Evolutionary conservation across 202 grass and related monocot species (phyloP), one percentile per base, ranked within the genome.

Genomic region (Digitaria exilis): DNA sequence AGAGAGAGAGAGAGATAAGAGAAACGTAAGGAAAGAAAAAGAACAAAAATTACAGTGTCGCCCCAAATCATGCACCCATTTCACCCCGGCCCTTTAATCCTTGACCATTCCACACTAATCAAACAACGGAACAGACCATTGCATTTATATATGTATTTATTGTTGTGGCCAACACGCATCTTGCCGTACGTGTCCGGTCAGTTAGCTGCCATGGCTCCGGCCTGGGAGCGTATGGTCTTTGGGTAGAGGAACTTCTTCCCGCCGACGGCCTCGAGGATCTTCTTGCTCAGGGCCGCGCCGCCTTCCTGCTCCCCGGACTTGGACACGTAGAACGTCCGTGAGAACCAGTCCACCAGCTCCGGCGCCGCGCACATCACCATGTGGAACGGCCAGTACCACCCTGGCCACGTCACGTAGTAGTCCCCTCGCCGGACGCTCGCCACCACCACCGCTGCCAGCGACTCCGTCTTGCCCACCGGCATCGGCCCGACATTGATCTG

Each of bases 351-450:
- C 15, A 95, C 37, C 1, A 88, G 71, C 89, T 95, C 92, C 21
- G 95, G 92, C 28, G 92, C 92, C 3, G 93, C 82, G 50, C 86
- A 84, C 88, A 92, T 90, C 42, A 98, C 63, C 87, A 91, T 80
- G 78, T 88, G 86, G 75, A 98, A 93, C 2, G 95, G 90, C 84
- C 88, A 88, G 77, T 95, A 95, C 92, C 95, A 95, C 12, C 81
- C 75, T 0, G 92, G 95, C 95, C 90, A 98, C 6, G 88, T 90
- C 22, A 98, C 84, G 17, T 93, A 93, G 75, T 21, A 9, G 28
- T 95, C 82, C 0, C 92, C 88, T 3, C 82, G 81, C 15, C 92
- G 86, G 1, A 84, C 90, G 19, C 88, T 89, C 9, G 82, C 90
- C 77, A 98, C 87, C 25, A 88, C 88, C 65, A 90, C 78, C 81